Evolutionary conservation across 2,329 filamentous ascomycete species (phyloP).

Genomic region (Xylariaceae sp.): DNA sequence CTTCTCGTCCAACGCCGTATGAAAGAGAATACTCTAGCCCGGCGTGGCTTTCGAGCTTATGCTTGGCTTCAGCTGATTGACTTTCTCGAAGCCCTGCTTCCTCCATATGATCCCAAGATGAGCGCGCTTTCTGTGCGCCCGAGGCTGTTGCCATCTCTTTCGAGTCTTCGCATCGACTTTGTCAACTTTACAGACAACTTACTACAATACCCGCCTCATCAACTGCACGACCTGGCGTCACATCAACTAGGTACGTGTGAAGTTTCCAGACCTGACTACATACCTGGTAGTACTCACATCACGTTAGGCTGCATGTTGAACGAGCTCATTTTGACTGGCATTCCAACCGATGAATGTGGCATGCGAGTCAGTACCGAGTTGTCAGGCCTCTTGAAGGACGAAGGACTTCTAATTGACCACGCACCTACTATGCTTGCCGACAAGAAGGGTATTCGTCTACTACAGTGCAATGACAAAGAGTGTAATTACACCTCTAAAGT

Average conservation of each 20-base stretch:
- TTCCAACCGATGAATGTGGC: slow-evolving; percentile 47
- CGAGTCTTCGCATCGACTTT: slow-evolving; percentile 48
- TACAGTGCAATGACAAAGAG: slow-evolving; percentile 32
- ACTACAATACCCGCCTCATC: slow-evolving; percentile 42
- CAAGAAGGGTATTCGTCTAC: slow-evolving; percentile 36
- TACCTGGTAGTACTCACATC: slow-evolving; percentile 11
- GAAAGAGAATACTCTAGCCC: slow-evolving; percentile 43
- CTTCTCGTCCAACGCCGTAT: slow-evolving; percentile 41
- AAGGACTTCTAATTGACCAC: slow-evolving; percentile 48
- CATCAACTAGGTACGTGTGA: slow-evolving; percentile 42
- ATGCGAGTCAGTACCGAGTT: slow-evolving; percentile 45
- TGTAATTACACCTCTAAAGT: slow-evolving; percentile 40
- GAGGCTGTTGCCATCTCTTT: slow-evolving; percentile 45
- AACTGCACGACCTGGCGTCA: slow-evolving; percentile 49
- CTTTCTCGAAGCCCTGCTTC: slow-evolving; percentile 48
- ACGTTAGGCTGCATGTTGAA: slow-evolving; percentile 32
- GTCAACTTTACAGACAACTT: slow-evolving; percentile 50
- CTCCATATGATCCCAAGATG: slow-evolving; percentile 44
- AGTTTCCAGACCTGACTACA: slow-evolving; percentile 29
- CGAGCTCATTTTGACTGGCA: slow-evolving; percentile 49
- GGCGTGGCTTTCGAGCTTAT: slow-evolving; percentile 52
- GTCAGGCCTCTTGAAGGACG: slow-evolving; percentile 50
- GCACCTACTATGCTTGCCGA: slow-evolving; percentile 41
- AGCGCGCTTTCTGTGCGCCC: slow-evolving; percentile 26
- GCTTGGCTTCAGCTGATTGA: slow-evolving; percentile 52